These are phyloP conservation scores for Amanita inopinata DNA, from an alignment of 768 basidiomycete species.

Conservation along the genomic window DNA sequence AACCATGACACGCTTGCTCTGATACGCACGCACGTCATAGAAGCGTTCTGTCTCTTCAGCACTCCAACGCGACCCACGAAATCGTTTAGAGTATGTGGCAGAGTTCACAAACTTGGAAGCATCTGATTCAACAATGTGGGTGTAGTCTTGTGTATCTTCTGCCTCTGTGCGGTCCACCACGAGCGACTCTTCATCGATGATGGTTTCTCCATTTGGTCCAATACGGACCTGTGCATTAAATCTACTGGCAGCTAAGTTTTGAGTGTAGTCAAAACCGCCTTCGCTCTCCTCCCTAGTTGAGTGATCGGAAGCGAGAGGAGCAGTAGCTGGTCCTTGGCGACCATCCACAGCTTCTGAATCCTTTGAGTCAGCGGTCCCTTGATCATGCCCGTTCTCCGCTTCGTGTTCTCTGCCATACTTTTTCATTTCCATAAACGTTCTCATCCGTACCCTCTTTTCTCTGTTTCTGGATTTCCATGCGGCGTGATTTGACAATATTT, in stretches of 20 bases:
- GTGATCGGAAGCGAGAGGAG: conserved; percentile 9
- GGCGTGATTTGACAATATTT: conserved; percentile 61
- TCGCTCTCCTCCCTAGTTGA: conserved; percentile 35
- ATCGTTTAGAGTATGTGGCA: conserved; percentile 69
- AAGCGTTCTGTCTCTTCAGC: conserved; percentile 86
- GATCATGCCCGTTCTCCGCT: conserved; percentile 29
- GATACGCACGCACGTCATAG: conserved; percentile 51
- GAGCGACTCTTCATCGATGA: conserved; percentile 79
- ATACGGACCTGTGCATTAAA: conserved; percentile 83
- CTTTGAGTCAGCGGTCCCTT: conserved; percentile 10
- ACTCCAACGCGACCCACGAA: conserved; percentile 79
- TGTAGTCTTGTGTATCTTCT: conserved; percentile 60
- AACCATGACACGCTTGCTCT: conserved; percentile 1
- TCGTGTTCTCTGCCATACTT: conserved; percentile 55
- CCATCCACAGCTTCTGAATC: conserved; percentile 14
- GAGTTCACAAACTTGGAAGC: conserved; percentile 81
- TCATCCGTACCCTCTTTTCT: conserved; percentile 59
- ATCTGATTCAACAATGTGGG: conserved; percentile 76
- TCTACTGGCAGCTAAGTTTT: conserved; percentile 54
- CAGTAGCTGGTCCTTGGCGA: neutral
- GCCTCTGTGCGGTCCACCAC: conserved; percentile 69
- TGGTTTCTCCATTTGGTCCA: conserved; percentile 78
- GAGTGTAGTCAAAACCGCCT: conserved; percentile 61
- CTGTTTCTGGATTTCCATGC: conserved; percentile 63
- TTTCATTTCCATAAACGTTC: conserved; percentile 54